Evolutionary conservation across 1,139 yeast genomes (phyloP).

Genomic region (Arxiozyma heterogenica): DNA sequence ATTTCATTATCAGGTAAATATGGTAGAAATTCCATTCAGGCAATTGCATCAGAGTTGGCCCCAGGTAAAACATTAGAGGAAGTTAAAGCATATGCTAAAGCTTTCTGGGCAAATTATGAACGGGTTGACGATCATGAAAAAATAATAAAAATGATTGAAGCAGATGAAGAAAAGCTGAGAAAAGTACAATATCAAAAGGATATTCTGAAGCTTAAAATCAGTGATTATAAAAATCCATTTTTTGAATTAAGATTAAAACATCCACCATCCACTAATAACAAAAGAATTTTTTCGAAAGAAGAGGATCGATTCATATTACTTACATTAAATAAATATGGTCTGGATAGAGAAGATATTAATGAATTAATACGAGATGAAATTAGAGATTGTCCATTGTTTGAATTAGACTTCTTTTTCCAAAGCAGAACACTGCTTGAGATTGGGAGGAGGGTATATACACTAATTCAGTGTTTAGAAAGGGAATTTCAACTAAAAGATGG

Average conservation of each 20-base stretch:
- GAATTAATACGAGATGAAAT: constrained; percentile 57
- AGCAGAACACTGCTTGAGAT: constrained; percentile 58
- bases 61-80: constrained; percentile 54
- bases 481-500: constrained; percentile 35
- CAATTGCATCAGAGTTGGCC: constrained; percentile 56
- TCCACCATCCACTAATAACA: constrained; percentile 47
- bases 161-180: constrained; percentile 64
- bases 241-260: constrained; percentile 52
- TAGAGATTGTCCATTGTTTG: constrained; percentile 51
- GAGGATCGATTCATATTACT: constrained; percentile 65
- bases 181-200: constrained; percentile 55
- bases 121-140: constrained; percentile 68
- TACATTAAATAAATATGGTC: constrained; percentile 55
- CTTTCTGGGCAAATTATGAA: constrained; percentile 56
- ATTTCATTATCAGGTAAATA: constrained; percentile 52
- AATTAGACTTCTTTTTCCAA: constrained; percentile 64
- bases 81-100: constrained; percentile 53
- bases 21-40: constrained; percentile 55
- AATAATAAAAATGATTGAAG: constrained; percentile 55
- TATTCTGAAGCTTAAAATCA: constrained; percentile 53
- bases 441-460: constrained; percentile 57
- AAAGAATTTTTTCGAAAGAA: constrained; percentile 53
- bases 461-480: constrained; percentile 54
- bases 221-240: constrained; percentile 53
- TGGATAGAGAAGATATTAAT: constrained; percentile 55